Conservation (phyloP, 176 grass and related monocot genomes). For the Avena sativa region DNA sequence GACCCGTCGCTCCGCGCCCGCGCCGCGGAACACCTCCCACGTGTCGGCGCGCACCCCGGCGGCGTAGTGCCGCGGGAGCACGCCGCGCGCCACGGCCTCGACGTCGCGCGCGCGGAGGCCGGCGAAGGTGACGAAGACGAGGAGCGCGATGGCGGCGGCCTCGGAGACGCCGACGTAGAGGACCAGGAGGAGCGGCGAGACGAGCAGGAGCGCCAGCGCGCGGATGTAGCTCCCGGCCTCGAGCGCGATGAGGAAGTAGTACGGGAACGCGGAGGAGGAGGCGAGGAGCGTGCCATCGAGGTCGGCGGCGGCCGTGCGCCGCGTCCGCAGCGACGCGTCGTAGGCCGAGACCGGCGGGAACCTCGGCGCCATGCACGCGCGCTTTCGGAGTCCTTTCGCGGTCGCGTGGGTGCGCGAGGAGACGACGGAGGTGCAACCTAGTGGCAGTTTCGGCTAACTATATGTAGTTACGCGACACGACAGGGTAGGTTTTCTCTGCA, state of each 20-base stretch:
- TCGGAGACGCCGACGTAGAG: conserved; percentile 76
- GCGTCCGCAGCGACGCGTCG: not conserved
- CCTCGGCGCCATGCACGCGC: not conserved
- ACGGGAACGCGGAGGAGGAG: conserved; percentile 82
- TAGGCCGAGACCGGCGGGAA: conserved; percentile 67
- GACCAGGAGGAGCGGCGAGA: conserved; percentile 58
- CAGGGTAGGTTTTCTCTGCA: not conserved
- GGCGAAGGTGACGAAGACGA: conserved; percentile 68
- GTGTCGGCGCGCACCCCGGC: conserved; percentile 77
- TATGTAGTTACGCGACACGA: not conserved
- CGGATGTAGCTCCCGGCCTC: conserved; percentile 79
- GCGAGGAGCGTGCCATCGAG: conserved; percentile 85
- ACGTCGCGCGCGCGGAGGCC: conserved; percentile 63
- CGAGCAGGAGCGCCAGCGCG: conserved; percentile 56
- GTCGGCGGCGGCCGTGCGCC: conserved; percentile 60
- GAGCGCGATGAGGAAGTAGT: conserved; percentile 86
- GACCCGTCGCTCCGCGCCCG: conserved; percentile 40
- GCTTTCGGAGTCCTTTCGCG: not conserved
- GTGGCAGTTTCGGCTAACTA: not conserved
- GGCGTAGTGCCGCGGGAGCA: conserved; percentile 86
- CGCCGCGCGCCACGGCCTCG: conserved; percentile 65
- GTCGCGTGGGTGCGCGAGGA: not conserved
- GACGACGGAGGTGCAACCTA: not conserved
- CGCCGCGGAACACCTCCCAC: conserved; percentile 75
- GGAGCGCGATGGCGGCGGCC: conserved; percentile 70